phyloP scores from a whole-genome alignment of 306 rosid genomes.

The Lathyrus aphaca region DNA sequence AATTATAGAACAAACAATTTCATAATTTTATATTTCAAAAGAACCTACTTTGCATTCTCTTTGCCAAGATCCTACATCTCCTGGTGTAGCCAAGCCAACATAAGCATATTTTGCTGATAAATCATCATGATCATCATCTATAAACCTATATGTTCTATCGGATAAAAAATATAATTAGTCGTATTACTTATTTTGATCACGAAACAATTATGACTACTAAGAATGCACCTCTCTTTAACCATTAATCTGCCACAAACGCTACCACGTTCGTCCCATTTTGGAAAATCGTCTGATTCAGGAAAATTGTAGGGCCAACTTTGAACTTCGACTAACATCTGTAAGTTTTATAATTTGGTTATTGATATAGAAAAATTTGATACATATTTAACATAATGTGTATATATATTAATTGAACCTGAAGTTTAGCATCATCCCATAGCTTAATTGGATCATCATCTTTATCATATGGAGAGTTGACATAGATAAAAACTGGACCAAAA shows the following conservation, averaged over 20 bases:
- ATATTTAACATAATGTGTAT: neutral
- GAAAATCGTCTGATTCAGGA: conserved; percentile 72
- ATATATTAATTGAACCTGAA: conserved; percentile 55
- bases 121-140: conserved; percentile 45
- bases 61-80: conserved; percentile 93
- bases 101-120: conserved; percentile 65
- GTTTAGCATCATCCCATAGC: conserved; percentile 83
- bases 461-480: conserved; percentile 58
- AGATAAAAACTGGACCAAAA: conserved; percentile 78
- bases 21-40: neutral
- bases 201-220: neutral
- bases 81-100: conserved; percentile 86
- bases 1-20: too few species aligned
- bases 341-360: neutral
- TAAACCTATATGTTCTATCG: conserved; percentile 45
- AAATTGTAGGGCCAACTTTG: conserved; percentile 85
- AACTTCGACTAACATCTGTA: conserved; percentile 74
- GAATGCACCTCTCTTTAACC: conserved; percentile 57
- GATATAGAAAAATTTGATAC: neutral
- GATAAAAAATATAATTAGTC: neutral
- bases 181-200: neutral
- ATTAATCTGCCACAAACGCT: conserved; percentile 65
- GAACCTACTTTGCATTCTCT: conserved; percentile 91
- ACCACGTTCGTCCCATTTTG: conserved; percentile 66
- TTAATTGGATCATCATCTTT: conserved; percentile 43